Percentiles rank a stretch among this genome's conserved stretches.
These are phyloP conservation scores for Sapria himalayana DNA, from an alignment of 345 rosid species.

Conservation along the genomic window DNA sequence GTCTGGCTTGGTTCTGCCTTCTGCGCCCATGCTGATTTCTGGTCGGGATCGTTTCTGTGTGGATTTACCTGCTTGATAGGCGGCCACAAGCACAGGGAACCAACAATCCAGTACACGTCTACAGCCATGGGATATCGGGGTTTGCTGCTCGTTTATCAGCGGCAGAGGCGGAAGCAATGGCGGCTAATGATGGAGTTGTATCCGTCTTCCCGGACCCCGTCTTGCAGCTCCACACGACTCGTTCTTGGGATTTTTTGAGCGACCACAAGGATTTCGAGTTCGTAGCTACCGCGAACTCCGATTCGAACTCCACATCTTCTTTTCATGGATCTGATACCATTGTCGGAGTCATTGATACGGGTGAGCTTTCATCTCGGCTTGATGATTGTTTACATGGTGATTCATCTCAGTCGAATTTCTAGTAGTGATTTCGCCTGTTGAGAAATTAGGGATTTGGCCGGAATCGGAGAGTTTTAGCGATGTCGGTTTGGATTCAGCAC, in stretches of 20 bases:
- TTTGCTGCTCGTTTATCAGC: constrained; percentile 58
- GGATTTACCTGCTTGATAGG: no score
- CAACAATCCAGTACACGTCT: constrained; percentile 22
- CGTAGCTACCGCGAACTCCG: constrained; percentile 19
- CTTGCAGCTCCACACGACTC: constrained; percentile 63
- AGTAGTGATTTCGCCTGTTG: not conserved
- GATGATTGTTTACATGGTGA: no score
- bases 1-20: not conserved
- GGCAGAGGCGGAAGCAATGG: constrained; percentile 35
- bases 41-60: not conserved
- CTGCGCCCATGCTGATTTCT: constrained; percentile 3
- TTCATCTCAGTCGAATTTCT: no score
- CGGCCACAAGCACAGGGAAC: no score
- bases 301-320: constrained; percentile 12
- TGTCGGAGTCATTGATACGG: constrained; percentile 59
- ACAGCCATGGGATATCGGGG: constrained; percentile 48
- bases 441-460: constrained; percentile 57
- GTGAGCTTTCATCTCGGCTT: no score
- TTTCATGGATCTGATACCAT: constrained; percentile 23
- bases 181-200: constrained; percentile 37
- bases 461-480: constrained; percentile 65
- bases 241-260: constrained; percentile 83
- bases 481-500: constrained; percentile 37
- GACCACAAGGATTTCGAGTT: constrained; percentile 29
- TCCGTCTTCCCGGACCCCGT: constrained; percentile 52